phyloP scores from a whole-genome alignment of 768 basidiomycete genomes.

The Rhodosporidiobolus sp. region DNA sequence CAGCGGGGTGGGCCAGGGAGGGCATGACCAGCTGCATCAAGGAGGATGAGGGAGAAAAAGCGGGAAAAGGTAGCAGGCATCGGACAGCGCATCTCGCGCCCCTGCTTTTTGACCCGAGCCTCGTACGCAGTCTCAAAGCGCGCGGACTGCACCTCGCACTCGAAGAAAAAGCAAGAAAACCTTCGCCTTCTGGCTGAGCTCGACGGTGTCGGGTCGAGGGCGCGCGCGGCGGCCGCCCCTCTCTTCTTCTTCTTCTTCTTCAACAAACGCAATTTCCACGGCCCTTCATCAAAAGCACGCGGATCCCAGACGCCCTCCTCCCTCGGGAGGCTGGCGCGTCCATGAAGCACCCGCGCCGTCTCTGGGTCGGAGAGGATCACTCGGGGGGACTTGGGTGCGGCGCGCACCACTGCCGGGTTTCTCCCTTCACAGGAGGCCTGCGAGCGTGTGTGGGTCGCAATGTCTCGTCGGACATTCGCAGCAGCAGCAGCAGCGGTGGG shows the following conservation, averaged over 20 bases:
- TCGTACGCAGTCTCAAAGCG: too few species aligned
- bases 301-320: constrained; percentile 5
- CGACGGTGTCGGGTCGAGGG: too few species aligned
- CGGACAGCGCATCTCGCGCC: too few species aligned
- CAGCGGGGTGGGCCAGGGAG: too few species aligned
- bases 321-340: not conserved
- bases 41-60: too few species aligned
- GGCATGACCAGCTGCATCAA: too few species aligned
- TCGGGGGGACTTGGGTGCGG: constrained; percentile 38
- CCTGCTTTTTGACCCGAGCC: too few species aligned
- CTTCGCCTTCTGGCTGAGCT: too few species aligned
- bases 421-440: constrained; percentile 11
- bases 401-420: constrained; percentile 23
- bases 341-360: constrained; percentile 32
- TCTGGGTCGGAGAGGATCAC: constrained; percentile 20
- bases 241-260: not conserved
- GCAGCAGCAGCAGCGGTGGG: not conserved
- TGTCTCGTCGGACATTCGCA: constrained; percentile 29
- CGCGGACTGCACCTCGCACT: too few species aligned
- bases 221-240: not conserved
- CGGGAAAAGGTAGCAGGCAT: too few species aligned
- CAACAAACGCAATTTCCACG: constrained; percentile 8
- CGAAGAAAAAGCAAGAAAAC: too few species aligned
- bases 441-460: constrained; percentile 36
- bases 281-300: constrained; percentile 29